Evolutionary conservation across 202 grass and related monocot species (phyloP).

Genomic region (Musa balbisiana): DNA sequence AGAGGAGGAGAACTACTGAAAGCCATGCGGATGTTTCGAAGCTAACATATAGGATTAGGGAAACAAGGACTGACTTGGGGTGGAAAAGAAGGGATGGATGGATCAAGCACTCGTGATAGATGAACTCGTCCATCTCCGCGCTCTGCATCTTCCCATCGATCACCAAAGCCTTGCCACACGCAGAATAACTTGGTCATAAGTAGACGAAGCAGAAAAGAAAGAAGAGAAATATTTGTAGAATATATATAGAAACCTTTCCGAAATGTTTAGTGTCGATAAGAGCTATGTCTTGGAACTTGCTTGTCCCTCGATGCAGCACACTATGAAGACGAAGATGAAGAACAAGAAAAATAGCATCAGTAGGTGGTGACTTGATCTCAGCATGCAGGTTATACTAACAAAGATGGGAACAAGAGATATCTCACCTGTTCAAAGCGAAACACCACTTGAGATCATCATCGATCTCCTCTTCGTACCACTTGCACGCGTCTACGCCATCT

Average conservation of each 20-base stretch:
- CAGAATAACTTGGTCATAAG: neutral
- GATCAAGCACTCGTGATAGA: constrained; percentile 72
- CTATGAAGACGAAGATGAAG: constrained; percentile 16
- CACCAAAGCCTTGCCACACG: constrained; percentile 40
- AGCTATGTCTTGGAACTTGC: constrained; percentile 66
- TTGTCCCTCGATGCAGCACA: constrained; percentile 52
- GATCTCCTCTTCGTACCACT: constrained; percentile 85
- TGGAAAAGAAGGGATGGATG: constrained; percentile 62
- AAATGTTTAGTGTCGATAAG: constrained; percentile 77
- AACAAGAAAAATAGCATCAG: neutral
- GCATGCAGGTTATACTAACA: too few relatives aligned
- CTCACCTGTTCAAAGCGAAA: constrained; percentile 66
- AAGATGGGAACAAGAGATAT: too few relatives aligned
- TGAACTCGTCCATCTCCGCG: constrained; percentile 71
- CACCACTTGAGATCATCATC: constrained; percentile 61
- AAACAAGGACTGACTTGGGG: constrained; percentile 29
- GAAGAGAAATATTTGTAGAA: neutral
- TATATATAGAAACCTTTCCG: constrained; percentile 44
- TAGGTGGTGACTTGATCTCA: too few relatives aligned
- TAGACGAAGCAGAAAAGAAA: neutral
- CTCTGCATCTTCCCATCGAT: constrained; percentile 93
- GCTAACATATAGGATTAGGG: neutral
- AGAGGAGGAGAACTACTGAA: too few relatives aligned
- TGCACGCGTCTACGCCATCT: constrained; percentile 29
- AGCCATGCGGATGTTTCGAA: too few relatives aligned